Base-by-base conservation (phyloP, 768 basidiomycete genomes). In the Leccinum truebloodii region DNA sequence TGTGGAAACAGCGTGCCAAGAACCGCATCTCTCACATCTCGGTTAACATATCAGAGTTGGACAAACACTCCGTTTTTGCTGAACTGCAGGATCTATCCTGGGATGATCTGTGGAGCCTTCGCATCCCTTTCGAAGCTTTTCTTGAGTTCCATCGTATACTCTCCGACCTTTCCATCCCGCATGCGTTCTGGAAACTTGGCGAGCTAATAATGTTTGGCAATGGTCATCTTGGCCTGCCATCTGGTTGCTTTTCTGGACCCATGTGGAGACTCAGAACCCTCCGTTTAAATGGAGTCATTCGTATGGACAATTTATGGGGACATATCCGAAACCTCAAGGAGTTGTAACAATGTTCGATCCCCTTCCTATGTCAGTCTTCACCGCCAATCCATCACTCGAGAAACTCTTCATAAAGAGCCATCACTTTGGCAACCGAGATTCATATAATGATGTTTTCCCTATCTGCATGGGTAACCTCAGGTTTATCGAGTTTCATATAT, bases 1-100 rank as follows among this genome's bases (percentile, higher is more conserved):
- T 78, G 18, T 92, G 90, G 90, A 73, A 82, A 49, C 71, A 79
- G 55, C 83, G 84, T 30, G 83, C 88, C 26, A 74, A 76, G 44
- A 81, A 83, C 3, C 73, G 73, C 28, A 80, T 92, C 13, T 32
- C 59, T 35, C 58, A 61, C 22, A 72, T 79, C 6, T 62, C 58
- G 24, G 41, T 79, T 16, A 58, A 28, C 8, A 8, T 73, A 4
- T 50, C 61, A 28, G 22, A n/a, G 20, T 20, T 70, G 52, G 70
- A 73, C 35, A 51, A 35, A 52, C 6, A 28, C 8, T 22, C 56
- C 8, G 59, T 70, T 49, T 61, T 71, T 39, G 16, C 56, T 12
- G 46, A 67, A 26, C 65, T 77, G 3, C 55, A 28, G 44, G 53
- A 63, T 48, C 37, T 74, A n/a, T 66, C 63, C 37, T 76, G 75